Evolutionary conservation across 108 stramenopile species (phyloP).

Genomic region (Stephanodiscus triporus): DNA sequence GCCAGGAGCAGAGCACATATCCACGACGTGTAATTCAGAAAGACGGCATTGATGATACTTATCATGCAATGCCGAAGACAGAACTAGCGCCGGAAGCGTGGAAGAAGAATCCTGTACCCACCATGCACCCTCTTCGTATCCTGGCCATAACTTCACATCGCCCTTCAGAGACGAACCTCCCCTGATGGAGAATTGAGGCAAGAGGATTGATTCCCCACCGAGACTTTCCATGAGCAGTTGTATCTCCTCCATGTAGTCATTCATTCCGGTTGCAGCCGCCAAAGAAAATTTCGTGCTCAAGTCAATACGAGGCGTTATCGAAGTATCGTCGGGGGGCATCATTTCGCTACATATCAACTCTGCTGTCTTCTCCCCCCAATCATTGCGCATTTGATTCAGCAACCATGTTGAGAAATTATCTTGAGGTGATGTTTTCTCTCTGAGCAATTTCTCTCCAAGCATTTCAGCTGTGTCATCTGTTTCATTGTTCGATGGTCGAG

Average conservation of each 20-base stretch:
- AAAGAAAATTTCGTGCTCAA: constrained; percentile 57
- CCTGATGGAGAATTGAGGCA: constrained; percentile 76
- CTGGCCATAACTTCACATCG: constrained; percentile 65
- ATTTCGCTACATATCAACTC: constrained; percentile 57
- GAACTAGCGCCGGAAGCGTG: constrained; percentile 72
- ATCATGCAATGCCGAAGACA: constrained; percentile 48
- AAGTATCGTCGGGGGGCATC: constrained; percentile 45
- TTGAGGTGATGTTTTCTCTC: constrained; percentile 45
- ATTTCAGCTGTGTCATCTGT: constrained; percentile 19
- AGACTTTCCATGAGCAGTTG: constrained; percentile 30
- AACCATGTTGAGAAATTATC: constrained; percentile 76
- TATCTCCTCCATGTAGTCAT: constrained; percentile 23
- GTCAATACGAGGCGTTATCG: constrained; percentile 56
- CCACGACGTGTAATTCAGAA: constrained; percentile 76
- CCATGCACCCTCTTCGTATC: constrained; percentile 75
- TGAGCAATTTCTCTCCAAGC: constrained; percentile 30
- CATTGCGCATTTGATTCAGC: constrained; percentile 49
- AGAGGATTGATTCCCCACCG: constrained; percentile 45
- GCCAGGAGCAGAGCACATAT: constrained; percentile 97
- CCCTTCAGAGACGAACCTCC: constrained; percentile 43
- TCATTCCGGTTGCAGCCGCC: constrained; percentile 12
- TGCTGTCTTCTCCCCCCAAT: constrained; percentile 64
- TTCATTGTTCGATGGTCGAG: constrained; percentile 32
- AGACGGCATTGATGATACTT: constrained; percentile 25
- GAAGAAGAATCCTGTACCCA: constrained; percentile 87